A percentile compares a stretch with the other conserved stretches of the same genome.
phyloP scores from a whole-genome alignment of 768 basidiomycete genomes.

The Termitomyces sp. region DNA sequence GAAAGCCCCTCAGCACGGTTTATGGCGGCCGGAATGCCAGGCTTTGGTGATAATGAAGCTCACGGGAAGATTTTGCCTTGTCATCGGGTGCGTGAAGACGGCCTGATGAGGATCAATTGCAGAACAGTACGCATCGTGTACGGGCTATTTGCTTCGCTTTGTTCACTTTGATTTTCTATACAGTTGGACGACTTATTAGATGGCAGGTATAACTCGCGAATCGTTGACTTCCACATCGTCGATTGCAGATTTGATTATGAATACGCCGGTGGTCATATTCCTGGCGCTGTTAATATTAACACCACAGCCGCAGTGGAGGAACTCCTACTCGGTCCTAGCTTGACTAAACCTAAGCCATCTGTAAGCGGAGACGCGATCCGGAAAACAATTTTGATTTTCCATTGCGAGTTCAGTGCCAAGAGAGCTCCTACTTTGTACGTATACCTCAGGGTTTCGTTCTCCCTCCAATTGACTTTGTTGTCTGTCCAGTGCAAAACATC shows the following conservation, averaged over 20 bases:
- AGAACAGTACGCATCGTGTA: slow-evolving; percentile 59
- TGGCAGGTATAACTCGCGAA: slow-evolving; percentile 63
- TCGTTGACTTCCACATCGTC: slow-evolving; percentile 74
- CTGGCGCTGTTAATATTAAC: slow-evolving; percentile 89
- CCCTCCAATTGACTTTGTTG: not conserved
- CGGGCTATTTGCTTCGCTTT: slow-evolving; percentile 1
- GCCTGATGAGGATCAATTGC: slow-evolving; percentile 83
- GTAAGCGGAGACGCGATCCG: slow-evolving; percentile 67
- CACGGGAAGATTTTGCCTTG: slow-evolving; percentile 93
- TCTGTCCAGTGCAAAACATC: slow-evolving; percentile 76
- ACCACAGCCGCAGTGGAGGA: slow-evolving; percentile 77
- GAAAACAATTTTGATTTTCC: slow-evolving; percentile 91
- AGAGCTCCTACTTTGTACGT: slow-evolving; percentile 94
- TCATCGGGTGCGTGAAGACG: slow-evolving; percentile 91
- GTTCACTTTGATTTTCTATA: slow-evolving; percentile 11
- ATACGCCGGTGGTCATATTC: slow-evolving; percentile 89
- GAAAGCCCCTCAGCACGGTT: slow-evolving; percentile 59
- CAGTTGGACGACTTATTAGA: slow-evolving; percentile 78
- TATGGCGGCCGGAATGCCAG: slow-evolving; percentile 62
- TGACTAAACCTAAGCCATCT: slow-evolving; percentile 59
- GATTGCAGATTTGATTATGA: slow-evolving; percentile 99
- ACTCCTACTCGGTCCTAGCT: slow-evolving; percentile 59
- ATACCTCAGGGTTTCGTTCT: not conserved
- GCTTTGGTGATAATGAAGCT: slow-evolving; percentile 92
- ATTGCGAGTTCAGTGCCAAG: slow-evolving; percentile 96